Percentiles rank a stretch among this genome's conserved stretches.
These are phyloP conservation scores for Volutella citrinella DNA, from an alignment of 2,329 filamentous ascomycete genomes.

Conservation along the genomic window DNA sequence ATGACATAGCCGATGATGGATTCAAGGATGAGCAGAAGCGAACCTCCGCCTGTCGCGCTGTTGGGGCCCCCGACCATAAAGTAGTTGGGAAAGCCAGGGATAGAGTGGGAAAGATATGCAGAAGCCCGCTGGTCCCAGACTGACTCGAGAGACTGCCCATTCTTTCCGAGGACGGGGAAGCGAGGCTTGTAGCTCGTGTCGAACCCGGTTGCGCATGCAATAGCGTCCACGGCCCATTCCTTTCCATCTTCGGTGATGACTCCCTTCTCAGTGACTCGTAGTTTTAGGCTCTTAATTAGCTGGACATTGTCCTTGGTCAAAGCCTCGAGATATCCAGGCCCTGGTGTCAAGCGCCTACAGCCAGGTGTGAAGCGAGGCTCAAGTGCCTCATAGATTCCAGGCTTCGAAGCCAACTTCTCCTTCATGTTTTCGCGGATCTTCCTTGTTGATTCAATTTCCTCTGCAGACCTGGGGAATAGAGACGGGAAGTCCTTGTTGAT, in stretches of 20 bases:
- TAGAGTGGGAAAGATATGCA: constrained; percentile 1
- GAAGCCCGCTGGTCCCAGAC: neutral
- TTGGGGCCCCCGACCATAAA: constrained; percentile 1
- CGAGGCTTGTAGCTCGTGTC: neutral
- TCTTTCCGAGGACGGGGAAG: neutral
- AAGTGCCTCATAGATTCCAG: neutral
- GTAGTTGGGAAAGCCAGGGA: constrained; percentile 3
- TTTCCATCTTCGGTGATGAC: neutral
- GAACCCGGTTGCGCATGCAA: constrained; percentile 5
- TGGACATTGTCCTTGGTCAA: constrained; percentile 6
- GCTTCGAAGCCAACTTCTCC: neutral
- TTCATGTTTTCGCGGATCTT: neutral
- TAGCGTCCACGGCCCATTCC: neutral
- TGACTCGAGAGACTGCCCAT: neutral
- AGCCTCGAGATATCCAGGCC: constrained; percentile 7
- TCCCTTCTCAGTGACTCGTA: neutral
- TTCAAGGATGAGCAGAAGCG: constrained; percentile 1
- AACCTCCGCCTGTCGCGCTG: neutral
- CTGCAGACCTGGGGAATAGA: neutral
- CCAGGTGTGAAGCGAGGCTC: constrained; percentile 2
- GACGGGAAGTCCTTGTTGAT: constrained; percentile 1
- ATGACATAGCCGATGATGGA: neutral
- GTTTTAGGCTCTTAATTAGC: constrained; percentile 1
- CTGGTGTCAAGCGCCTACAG: constrained; percentile 4
- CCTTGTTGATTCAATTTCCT: neutral